Evolutionary conservation across 805 yeast genomes (phyloP).

Genomic region (Brettanomyces naardenensis): DNA sequence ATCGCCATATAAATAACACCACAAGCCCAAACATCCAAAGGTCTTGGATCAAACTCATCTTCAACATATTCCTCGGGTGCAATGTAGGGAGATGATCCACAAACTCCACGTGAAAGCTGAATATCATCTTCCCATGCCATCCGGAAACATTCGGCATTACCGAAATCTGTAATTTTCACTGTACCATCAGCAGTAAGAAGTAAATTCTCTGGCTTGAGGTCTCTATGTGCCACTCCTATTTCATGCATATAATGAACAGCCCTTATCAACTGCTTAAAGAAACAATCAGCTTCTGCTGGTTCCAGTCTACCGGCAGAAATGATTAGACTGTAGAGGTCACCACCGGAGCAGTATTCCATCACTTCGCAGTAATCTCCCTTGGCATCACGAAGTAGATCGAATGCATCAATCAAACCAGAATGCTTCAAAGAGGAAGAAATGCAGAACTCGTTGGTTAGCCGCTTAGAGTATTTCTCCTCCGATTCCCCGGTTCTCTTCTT

Average conservation of each 20-base stretch:
- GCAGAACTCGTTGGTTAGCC: conserved; percentile 77
- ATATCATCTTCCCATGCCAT: conserved; percentile 79
- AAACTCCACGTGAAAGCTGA: conserved; percentile 64
- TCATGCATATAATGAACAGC: conserved; percentile 87
- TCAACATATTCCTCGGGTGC: conserved; percentile 78
- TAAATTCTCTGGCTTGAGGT: conserved; percentile 81
- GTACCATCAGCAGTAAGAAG: conserved; percentile 65
- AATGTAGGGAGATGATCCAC: conserved; percentile 85
- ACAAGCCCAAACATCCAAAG: conserved; percentile 87
- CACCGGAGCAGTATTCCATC: conserved; percentile 80
- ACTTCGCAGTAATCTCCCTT: conserved; percentile 80
- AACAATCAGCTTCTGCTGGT: conserved; percentile 81
- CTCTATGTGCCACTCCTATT: conserved; percentile 86
- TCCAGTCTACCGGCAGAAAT: conserved; percentile 73
- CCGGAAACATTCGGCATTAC: conserved; percentile 73
- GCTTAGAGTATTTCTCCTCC: conserved; percentile 57
- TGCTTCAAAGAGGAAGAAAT: conserved; percentile 75
- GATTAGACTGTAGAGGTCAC: conserved; percentile 68
- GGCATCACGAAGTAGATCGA: conserved; percentile 72
- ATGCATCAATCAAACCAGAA: conserved; percentile 66
- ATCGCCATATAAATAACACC: conserved; percentile 90
- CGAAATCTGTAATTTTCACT: conserved; percentile 82
- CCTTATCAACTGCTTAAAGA: conserved; percentile 74
- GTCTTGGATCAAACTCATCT: conserved; percentile 69
- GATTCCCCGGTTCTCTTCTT: conserved; percentile 52